Evolutionary conservation across 768 basidiomycete genomes (phyloP), one percentile per base, ranked within the genome.

Genomic region (Rhizopogon sp.): DNA sequence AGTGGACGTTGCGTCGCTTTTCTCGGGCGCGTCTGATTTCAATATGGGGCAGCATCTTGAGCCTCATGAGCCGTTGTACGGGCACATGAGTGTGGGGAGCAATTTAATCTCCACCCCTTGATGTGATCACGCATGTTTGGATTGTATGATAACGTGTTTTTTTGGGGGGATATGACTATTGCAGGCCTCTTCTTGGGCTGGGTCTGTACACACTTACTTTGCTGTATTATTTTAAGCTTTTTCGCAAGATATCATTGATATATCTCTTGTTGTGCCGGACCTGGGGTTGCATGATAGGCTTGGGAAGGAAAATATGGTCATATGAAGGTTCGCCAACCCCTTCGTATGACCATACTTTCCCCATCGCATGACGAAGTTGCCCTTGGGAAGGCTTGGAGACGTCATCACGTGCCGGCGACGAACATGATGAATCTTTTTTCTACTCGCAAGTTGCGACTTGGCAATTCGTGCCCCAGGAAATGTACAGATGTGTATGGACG

Each of bases 1-100:
- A 6, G 72, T 79, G 39, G 66, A 75, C 44, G 66, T 74, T 49
- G 57, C 66, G 5, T 60, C 72, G 39, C 61, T 73, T 17, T 72
- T 75, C 45, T 40, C 60, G 35, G 47, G 47, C 14, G 35, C 47
- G 14, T 40, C 68, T 37, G 70, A 70, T 56, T 71, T 70, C 43
- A 43, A 49, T 33, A 62, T 71, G 60, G 64, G 64, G n/a, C 61
- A 56, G 16, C 63, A 62, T 52, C 55, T 59, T 31, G 70, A 70
- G 35, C 57, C 66, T 43, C 60, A 52, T 39, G 70, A 71, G 16
- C 31, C 61, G 11, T 41, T 70, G 1, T 71, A 71, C n/a, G 60
- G 61, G 6, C 68, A 68, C 45, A 52, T 63, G 17, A 45, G n/a
- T 28, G 44, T 52, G 37, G 62, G 62, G n/a, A 58, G 44, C 11